Conservation (phyloP, 2,329 filamentous ascomycete genomes). For the Cytospora piceae region DNA sequence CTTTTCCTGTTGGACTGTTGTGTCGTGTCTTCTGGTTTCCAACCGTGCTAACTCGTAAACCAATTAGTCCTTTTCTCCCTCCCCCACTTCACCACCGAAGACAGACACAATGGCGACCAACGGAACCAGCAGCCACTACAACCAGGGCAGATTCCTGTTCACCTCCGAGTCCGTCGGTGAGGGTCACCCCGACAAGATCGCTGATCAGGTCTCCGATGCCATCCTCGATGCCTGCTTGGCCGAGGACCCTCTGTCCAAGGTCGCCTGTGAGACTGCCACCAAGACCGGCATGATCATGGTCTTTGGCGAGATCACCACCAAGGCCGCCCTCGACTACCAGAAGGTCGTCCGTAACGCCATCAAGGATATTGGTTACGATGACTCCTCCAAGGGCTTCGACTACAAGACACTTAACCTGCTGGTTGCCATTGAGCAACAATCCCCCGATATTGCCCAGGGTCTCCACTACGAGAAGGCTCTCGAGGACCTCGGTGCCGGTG, state of each 20-base stretch:
- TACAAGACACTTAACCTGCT: constrained; percentile 99
- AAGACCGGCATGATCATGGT: constrained; percentile 99
- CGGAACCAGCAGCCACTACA: constrained; percentile 56
- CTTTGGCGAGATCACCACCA: constrained; percentile 98
- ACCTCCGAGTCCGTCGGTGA: constrained; percentile 90
- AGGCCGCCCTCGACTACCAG: constrained; percentile 95
- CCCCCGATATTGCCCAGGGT: constrained; percentile 97
- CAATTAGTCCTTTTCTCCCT: neutral
- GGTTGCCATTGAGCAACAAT: constrained; percentile 99
- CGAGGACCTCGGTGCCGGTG: constrained; percentile 96
- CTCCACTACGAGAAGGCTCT: constrained; percentile 97
- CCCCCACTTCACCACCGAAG: neutral
- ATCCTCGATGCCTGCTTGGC: constrained; percentile 96
- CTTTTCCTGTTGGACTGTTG: neutral
- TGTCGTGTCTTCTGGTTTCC: neutral
- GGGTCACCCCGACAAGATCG: constrained; percentile 95
- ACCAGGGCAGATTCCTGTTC: constrained; percentile 79
- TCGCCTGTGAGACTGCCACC: constrained; percentile 98
- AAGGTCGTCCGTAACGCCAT: constrained; percentile 92
- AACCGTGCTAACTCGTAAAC: constrained; percentile 16
- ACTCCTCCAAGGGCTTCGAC: constrained; percentile 97
- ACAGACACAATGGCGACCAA: constrained; percentile 59
- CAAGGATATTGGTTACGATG: constrained; percentile 99
- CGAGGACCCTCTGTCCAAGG: constrained; percentile 96
- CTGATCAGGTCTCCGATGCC: constrained; percentile 97